Evolutionary conservation across 2,329 filamentous ascomycete genomes (phyloP).

Genomic region (Penicillium sp.): DNA sequence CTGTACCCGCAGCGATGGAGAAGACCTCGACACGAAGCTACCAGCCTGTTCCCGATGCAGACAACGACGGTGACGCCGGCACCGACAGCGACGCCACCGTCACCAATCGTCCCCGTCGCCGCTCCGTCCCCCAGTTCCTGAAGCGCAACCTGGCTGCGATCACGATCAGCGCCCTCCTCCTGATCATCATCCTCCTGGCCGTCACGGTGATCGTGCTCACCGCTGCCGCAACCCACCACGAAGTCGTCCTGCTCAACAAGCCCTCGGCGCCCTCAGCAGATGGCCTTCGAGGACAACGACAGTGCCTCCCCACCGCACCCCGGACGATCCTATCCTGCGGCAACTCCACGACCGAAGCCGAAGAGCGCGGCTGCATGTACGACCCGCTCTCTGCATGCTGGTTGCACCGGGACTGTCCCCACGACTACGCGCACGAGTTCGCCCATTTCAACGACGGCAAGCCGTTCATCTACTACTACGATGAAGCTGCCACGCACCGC

Average conservation of each 20-base stretch:
- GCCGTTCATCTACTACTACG: slow-evolving; percentile 18
- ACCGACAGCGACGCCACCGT: slow-evolving; percentile 48
- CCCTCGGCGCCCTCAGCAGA: slow-evolving; percentile 1
- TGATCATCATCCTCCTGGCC: slow-evolving; percentile 6
- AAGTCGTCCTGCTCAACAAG: slow-evolving; percentile 6
- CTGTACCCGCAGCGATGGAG: background rate
- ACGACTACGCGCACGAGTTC: slow-evolving; percentile 14
- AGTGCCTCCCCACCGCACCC: slow-evolving; percentile 10
- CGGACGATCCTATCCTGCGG: slow-evolving; percentile 12
- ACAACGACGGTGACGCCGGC: slow-evolving; percentile 43
- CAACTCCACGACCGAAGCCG: slow-evolving; percentile 14
- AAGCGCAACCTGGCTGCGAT: slow-evolving; percentile 11
- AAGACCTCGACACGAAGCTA: slow-evolving; percentile 1
- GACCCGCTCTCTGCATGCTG: slow-evolving; percentile 18
- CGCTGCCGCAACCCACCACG: slow-evolving; percentile 8
- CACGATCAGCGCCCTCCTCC: slow-evolving; percentile 9
- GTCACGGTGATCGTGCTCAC: slow-evolving; percentile 10
- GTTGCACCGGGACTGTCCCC: slow-evolving; percentile 16
- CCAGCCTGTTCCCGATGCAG: slow-evolving; percentile 1
- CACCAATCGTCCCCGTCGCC: slow-evolving; percentile 25
- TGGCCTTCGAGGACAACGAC: slow-evolving; percentile 5
- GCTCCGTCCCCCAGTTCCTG: slow-evolving; percentile 46
- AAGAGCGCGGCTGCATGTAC: slow-evolving; percentile 13
- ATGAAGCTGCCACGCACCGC: slow-evolving; percentile 10
- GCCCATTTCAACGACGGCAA: slow-evolving; percentile 14